Base-by-base conservation (phyloP, 192 early-diverging fungal genomes). In the Chytriomyces sp. region DNA sequence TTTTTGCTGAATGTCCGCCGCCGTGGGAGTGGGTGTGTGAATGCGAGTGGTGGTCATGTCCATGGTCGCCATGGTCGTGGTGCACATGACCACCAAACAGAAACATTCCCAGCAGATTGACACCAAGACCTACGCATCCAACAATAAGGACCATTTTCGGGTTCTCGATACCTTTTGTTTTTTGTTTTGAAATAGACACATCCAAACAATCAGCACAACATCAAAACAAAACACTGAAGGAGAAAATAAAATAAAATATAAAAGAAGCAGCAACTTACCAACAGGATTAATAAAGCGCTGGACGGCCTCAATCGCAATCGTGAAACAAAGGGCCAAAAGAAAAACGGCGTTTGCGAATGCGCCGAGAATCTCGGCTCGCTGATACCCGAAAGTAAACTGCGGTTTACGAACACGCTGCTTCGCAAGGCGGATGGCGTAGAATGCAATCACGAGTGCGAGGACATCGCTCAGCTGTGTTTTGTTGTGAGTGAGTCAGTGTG, bases 291-390 rank as follows among this genome's bases (percentile, higher is more conserved):
- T 83, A 79, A 95, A 95, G 7, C 96, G 88, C 79, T 98, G 86
- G 24, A 96, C 88, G 6, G 93, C 92, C 46, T 96, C 92, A 43
- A 98, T 86, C 66, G 95, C 84, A 68, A 98, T 94, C 9, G 93
- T 94, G 78, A 96, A 91, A 77, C 95, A 98, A 9, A 98, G 89
- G 8, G 94, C 92, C 9, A 98, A 82, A n/a, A 98, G 79, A 48
- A 95, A 92, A 60, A 96, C 94, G 43, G 93, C 94, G 77, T 97
- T 98, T 53, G 94, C 88, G 3, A 98, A 87, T n/a, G 95, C 96
- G 18, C 95, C 96, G 43, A 98, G 87, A 23, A 96, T 88, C 82
- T 97, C 96, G 5, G 95, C 96, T 49, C 96, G 87, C 82, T 95
- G 93, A 91, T 92, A 92, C 23, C 96, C 96, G 80, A 94, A 97